Evolutionary conservation across 306 rosid species (phyloP).

Genomic region (Gastrolobium villosum): DNA sequence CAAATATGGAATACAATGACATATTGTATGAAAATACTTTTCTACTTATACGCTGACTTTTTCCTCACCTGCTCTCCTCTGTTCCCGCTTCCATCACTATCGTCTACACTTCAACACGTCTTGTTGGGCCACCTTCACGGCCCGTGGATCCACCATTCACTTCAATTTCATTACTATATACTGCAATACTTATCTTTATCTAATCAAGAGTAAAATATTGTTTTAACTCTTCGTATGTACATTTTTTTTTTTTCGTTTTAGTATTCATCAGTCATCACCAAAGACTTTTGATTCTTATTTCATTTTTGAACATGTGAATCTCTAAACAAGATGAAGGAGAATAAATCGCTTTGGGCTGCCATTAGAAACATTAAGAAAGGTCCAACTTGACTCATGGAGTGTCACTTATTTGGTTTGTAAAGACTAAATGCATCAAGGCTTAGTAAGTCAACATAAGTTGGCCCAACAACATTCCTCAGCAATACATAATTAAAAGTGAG

Average conservation of each 20-base stretch:
- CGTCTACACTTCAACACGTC: slow-evolving; percentile 21
- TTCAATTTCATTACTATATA: slow-evolving; percentile 7
- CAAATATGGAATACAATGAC: neutral
- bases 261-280: too few relatives aligned
- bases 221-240: neutral
- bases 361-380: neutral
- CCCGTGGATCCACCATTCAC: slow-evolving; percentile 23
- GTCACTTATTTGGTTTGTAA: neutral
- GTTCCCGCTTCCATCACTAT: neutral
- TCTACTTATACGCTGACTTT: neutral
- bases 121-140: slow-evolving; percentile 25
- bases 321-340: neutral
- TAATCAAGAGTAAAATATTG: neutral
- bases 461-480: neutral
- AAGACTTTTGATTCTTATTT: slow-evolving; percentile 1
- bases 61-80: slow-evolving; percentile 3
- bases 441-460: neutral
- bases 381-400: neutral
- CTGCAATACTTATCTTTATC: neutral
- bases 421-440: neutral
- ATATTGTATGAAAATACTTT: slow-evolving; percentile 3
- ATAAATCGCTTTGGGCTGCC: neutral
- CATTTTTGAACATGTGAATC: neutral
- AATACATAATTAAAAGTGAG: neutral
- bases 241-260: neutral